Evolutionary conservation across 2,329 filamentous ascomycete species (phyloP), one percentile per base, ranked within the genome.

Genomic region (Fusarium chlamydosporum): DNA sequence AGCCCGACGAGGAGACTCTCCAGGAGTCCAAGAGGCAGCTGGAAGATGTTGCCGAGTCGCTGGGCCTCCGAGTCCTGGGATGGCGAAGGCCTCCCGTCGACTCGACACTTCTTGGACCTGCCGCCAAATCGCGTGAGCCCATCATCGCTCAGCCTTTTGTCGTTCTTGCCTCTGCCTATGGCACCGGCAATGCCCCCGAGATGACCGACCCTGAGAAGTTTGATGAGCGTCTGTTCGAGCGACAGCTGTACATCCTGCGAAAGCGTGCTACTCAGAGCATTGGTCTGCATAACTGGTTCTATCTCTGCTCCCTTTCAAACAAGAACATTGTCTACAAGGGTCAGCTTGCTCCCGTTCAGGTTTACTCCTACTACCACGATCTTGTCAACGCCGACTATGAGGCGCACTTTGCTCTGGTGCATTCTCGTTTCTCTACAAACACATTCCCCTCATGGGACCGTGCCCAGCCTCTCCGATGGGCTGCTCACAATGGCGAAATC

Each of bases 291-390:
- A 97, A 97, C 81, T 98, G 95, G 95, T 98, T 98, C 86, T 98
- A 98, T 80, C 86, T 98, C 61, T 98, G 95, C 86, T 97, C 94
- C 50, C 84, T 98, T 72, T 96, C 91, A 80, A 97, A 97, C 89
- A 94, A 94, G 83, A 98, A 98, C 84, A 98, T 98, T 82, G 93
- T 98, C 64, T 98, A 98, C 88, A 98, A 98, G 87, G 95, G 95
- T 69, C 96, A 98, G 80, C 86, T 98, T 71, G 92, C 95, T 43
- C 95, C 95, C 26, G 89, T 95, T 31, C 95, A 98, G 84, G 95
- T 98, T 53, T 98, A 98, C 83, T 92, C 96, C 79, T 98, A 98
- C 84, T 98, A 97, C 82, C 93, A 97, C 81, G 95, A 98, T 83
- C 83, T 98, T 78, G 92, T 97, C 72, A 97, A 96, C 74, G 95